A percentile compares a stretch with the other conserved stretches of the same genome.
Evolutionary conservation across 441 rosid genomes (phyloP).

Genomic region (Populus hybrid): DNA sequence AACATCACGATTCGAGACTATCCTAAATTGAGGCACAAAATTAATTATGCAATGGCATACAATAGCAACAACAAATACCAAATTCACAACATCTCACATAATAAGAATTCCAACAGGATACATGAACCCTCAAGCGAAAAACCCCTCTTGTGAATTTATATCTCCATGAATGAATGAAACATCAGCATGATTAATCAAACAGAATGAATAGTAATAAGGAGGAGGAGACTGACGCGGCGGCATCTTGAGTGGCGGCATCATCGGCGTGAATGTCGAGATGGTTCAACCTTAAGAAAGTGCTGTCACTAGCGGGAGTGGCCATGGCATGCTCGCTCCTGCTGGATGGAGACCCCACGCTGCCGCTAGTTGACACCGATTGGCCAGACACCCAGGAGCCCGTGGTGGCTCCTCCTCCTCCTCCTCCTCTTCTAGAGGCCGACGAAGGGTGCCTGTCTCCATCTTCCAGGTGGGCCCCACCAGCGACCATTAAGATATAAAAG

Average conservation of each 20-base stretch:
- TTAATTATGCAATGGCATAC: not conserved
- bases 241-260: constrained; percentile 82
- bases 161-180: not conserved
- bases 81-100: not conserved
- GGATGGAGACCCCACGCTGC: constrained; percentile 94
- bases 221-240: constrained; percentile 52
- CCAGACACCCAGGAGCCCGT: constrained; percentile 87
- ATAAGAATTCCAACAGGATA: not conserved
- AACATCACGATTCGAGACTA: not conserved
- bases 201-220: not conserved
- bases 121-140: not conserved
- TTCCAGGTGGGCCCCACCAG: constrained; percentile 51
- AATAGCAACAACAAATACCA: not conserved
- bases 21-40: not conserved
- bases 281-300: constrained; percentile 56
- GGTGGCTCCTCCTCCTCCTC: constrained; percentile 38
- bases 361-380: constrained; percentile 91
- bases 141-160: too few species aligned
- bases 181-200: not conserved
- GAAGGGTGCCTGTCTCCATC: constrained; percentile 54
- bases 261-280: constrained; percentile 90
- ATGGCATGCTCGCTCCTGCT: constrained; percentile 64
- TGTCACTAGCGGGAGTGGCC: constrained; percentile 79
- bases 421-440: not conserved
- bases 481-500: constrained; percentile 30